Percentiles rank a stretch among this genome's conserved stretches.
Evolutionary conservation across 78 protist genomes (phyloP).

Genomic region (Dictyostelium discoideum): dicty_2.7 NC_007088.5:7119501-7120000

Average conservation of each 20-base stretch:
- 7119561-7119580: constrained; percentile 77
- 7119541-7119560: neutral
- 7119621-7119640: constrained; percentile 25
- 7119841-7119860: neutral
- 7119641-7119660: constrained; percentile 38
- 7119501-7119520: constrained; percentile 17
- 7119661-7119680: constrained; percentile 23
- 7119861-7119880: neutral
- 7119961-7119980: neutral
- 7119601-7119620: constrained; percentile 6
- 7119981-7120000: too few species aligned
- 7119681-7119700: constrained; percentile 69
- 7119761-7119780: constrained; percentile 52
- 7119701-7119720: neutral
- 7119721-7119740: neutral
- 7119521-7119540: neutral
- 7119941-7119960: neutral
- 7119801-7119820: constrained; percentile 42
- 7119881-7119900: neutral
- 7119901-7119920: neutral
- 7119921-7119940: neutral
- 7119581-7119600: neutral
- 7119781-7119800: constrained; percentile 34
- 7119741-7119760: constrained; percentile 26
- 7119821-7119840: constrained; percentile 20